Evolutionary conservation across 2,329 filamentous ascomycete genomes (phyloP), one percentile per base, ranked within the genome.

Genomic region (Exophiala sp.): DNA sequence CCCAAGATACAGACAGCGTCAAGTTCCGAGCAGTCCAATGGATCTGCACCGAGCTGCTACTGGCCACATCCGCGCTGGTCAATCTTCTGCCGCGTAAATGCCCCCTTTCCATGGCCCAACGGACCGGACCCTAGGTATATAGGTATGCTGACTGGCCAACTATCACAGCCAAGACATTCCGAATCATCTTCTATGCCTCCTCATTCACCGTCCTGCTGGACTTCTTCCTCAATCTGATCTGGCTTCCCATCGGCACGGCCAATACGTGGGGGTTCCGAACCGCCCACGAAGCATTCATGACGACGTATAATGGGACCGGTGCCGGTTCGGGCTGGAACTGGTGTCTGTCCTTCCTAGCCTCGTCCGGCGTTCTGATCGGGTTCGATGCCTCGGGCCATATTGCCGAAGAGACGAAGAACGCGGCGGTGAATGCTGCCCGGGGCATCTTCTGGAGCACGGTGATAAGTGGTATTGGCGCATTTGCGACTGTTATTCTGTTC

Each of bases 271-370:
- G 79, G 1, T 81, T 82, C 63, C 74, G 78, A n/a, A 70, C 75
- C 1, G 70, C 79, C 0, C 68, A 78, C 29, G 78, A 80, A 52
- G 78, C 78, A 7, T 81, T 82, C 61, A 76, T 80, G 66, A 73
- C 76, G 10, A 81, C 78, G 0, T 80, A 80, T 60, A 82, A 82
- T 49, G 74, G 73, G 1, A 77, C 74, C 9, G 75, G 74, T 9
- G 74, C 75, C 1, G 76, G 78, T 0, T 68, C 72, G 1, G 78
- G 73, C 2, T 81, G 79, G 78, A 81, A 82, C 60, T 81, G 78
- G 79, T 80, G 78, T 64, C 69, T 82, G 2, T 79, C 76, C 2
- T 82, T 78, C 62, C 73, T 79, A 21, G 78, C 78, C 1, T 81
- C 79, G 1, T 78, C 78, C 6, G 79, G 78, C 34, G 74, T 81